phyloP scores from a whole-genome alignment of 1,139 yeast species.

The Blastobotrys raffinosifermentans region DNA sequence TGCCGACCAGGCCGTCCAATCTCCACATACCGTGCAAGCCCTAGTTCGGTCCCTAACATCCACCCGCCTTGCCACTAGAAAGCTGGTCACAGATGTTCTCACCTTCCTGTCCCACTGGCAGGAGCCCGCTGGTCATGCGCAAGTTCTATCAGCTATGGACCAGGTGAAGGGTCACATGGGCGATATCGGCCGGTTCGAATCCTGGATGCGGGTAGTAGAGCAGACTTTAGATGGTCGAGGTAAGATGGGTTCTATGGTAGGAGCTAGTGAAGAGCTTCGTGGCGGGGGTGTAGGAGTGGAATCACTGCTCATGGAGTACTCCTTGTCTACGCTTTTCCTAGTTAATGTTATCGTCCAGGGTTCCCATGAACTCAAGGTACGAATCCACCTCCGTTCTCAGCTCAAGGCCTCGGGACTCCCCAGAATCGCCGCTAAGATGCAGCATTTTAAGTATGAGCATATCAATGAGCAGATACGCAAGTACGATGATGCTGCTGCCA shows the following conservation, averaged over 20 bases:
- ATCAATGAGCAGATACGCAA: conserved; percentile 61
- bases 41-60: conserved; percentile 56
- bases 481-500: conserved; percentile 59
- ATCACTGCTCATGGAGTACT: conserved; percentile 70
- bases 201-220: conserved; percentile 76
- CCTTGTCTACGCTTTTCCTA: conserved; percentile 69
- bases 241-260: conserved; percentile 81
- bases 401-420: conserved; percentile 71
- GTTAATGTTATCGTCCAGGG: conserved; percentile 67
- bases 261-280: conserved; percentile 84
- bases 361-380: conserved; percentile 54
- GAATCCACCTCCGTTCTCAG: conserved; percentile 73
- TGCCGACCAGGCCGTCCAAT: conserved; percentile 47
- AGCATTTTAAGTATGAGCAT: conserved; percentile 54
- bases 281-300: conserved; percentile 59
- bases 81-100: conserved; percentile 72
- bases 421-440: conserved; percentile 56
- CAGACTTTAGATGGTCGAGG: conserved; percentile 83
- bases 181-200: conserved; percentile 63
- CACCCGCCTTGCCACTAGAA: conserved; percentile 64
- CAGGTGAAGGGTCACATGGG: conserved; percentile 54
- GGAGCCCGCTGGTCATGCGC: conserved; percentile 54
- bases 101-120: conserved; percentile 49
- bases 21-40: conserved; percentile 50
- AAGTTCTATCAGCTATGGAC: conserved; percentile 60